Evolutionary conservation across 2,329 filamentous ascomycete genomes (phyloP), one percentile per base, ranked within the genome.

Genomic region (Oidium heveae): DNA sequence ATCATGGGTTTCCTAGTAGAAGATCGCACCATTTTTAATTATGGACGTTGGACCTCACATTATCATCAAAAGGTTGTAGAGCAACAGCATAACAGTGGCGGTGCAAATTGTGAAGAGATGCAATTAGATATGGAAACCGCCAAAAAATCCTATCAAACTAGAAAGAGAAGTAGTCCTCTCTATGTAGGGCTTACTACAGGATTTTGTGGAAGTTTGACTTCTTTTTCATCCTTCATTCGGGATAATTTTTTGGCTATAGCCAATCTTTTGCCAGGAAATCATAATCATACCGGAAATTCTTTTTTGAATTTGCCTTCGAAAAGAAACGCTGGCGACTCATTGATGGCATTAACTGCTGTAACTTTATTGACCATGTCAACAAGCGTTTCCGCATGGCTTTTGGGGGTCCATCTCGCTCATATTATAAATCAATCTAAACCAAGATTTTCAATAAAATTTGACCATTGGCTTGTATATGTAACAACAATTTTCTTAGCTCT

Each of bases 141-240:
- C 4, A 74, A 73, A 60, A 75, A 80, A 63, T 72, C 72, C 1
- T 77, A 84, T 63, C 66, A 74, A 39, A 71, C 78, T 5, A 68
- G 72, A 32, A 94, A 94, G 65, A 94, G 93, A 70, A 84, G 84
- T 0, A 83, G 94, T 32, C 88, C 89, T 0, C 71, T 94, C 0
- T 94, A 93, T 64, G 82, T 94, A 56, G 88, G 84, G 53, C 75
- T 95, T 6, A 77, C 85, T 0, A 94, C 84, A 0, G 89, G 84
- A 12, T 91, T 91, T 66, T 94, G 86, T 62, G 86, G 89, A 58
- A 88, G 84, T 59, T 85, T 91, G 63, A 95, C 88, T 0, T 88
- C 83, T 10, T 94, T 94, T 67, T 94, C 87, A 0, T 79, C 81
- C 20, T 93, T 94, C 64, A 80, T 88, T 50, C 75, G 84, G 7